A percentile compares a stretch with the other conserved stretches of the same genome.
These are phyloP conservation scores for Pythium aquatile DNA, from an alignment of 352 stramenopile genomes.

Conservation along the genomic window DNA sequence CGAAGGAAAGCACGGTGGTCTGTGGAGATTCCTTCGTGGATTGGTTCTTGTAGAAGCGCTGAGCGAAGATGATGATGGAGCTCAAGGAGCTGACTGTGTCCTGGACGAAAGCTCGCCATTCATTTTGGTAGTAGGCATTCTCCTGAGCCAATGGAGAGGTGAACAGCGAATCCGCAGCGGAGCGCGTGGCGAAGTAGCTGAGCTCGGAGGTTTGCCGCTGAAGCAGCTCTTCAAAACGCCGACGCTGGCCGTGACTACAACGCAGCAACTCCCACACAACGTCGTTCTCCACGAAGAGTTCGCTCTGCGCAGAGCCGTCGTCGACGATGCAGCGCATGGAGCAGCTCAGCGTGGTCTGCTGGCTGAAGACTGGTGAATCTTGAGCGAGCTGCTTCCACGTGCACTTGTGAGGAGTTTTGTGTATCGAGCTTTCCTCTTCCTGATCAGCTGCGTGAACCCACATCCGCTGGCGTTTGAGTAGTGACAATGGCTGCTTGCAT, in stretches of 20 bases:
- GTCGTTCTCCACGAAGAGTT: slow-evolving; percentile 70
- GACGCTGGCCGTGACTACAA: slow-evolving; percentile 40
- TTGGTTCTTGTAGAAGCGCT: slow-evolving; percentile 55
- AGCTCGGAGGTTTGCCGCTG: slow-evolving; percentile 44
- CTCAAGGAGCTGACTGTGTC: slow-evolving; percentile 25
- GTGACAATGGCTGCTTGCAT: slow-evolving; percentile 48
- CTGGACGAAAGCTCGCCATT: slow-evolving; percentile 49
- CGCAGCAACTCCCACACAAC: slow-evolving; percentile 69
- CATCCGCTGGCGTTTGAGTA: slow-evolving; percentile 40
- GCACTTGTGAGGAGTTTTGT: slow-evolving; percentile 2
- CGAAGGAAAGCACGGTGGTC: slow-evolving; percentile 61
- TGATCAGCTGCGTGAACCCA: slow-evolving; percentile 37
- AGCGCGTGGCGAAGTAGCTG: slow-evolving; percentile 52
- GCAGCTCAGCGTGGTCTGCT: slow-evolving; percentile 41
- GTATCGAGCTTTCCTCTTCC: background rate
- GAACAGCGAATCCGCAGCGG: slow-evolving; percentile 30
- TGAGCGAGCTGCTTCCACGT: slow-evolving; percentile 37
- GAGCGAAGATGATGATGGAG: slow-evolving; percentile 48
- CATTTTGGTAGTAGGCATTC: slow-evolving; percentile 65
- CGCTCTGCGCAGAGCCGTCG: slow-evolving; percentile 71
- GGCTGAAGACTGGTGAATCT: slow-evolving; percentile 31
- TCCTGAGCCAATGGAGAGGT: slow-evolving; percentile 25
- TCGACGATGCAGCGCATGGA: slow-evolving; percentile 68
- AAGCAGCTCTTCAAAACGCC: slow-evolving; percentile 49
- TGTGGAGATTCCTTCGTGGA: slow-evolving; percentile 7